Conservation (phyloP, 176 grass and related monocot species). For the Oryza brachyantha region DNA sequence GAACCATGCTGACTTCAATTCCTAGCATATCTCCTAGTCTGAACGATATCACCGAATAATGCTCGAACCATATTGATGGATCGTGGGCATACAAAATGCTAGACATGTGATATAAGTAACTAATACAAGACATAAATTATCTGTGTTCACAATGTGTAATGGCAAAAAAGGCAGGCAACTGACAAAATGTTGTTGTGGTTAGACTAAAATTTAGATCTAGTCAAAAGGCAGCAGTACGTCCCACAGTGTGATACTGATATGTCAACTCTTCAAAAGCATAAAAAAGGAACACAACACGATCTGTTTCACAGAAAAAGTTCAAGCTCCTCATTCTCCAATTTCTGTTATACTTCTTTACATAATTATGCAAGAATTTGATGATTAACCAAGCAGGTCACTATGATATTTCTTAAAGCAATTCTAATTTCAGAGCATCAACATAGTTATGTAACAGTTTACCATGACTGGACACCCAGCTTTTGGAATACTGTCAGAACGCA, state of each 20-base stretch:
- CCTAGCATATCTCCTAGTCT: neutral
- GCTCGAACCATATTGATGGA: neutral
- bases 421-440: slow-evolving; percentile 20
- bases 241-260: neutral
- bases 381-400: slow-evolving; percentile 8
- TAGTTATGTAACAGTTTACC: slow-evolving; percentile 50
- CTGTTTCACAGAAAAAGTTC: neutral
- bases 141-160: neutral
- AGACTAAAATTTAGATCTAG: neutral
- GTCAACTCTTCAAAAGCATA: too few relatives aligned
- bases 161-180: neutral
- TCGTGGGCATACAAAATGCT: neutral
- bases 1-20: neutral
- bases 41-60: neutral
- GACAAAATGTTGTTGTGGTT: neutral
- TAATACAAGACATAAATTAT: neutral
- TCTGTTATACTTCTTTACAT: slow-evolving; percentile 9
- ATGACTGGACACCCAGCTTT: slow-evolving; percentile 95
- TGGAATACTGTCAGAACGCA: slow-evolving; percentile 89
- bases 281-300: too few relatives aligned
- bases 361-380: neutral
- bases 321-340: neutral
- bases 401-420: neutral
- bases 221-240: slow-evolving; percentile 3
- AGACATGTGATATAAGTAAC: neutral